A percentile compares a stretch with the other conserved stretches of the same genome.
Conservation (phyloP, 1,139 yeast species). For the Scheffersomyces stambukii region DNA sequence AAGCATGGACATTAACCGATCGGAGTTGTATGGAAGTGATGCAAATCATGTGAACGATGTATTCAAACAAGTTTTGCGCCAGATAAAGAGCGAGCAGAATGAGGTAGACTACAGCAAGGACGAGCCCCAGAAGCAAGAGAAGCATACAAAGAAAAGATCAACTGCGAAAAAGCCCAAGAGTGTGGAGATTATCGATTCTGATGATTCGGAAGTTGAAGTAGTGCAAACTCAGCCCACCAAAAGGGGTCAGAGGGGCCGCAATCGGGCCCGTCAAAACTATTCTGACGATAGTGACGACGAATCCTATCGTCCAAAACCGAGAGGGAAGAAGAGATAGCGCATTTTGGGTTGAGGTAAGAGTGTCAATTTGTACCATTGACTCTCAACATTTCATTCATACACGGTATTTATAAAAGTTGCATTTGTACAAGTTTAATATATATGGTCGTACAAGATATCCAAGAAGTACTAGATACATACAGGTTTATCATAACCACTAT, state of each 20-base stretch:
- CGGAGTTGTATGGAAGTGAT: conserved; percentile 27
- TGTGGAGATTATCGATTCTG: conserved; percentile 6
- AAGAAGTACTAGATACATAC: conserved; percentile 1
- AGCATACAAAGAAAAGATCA: conserved; percentile 1
- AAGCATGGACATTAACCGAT: conserved; percentile 35
- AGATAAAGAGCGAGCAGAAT: conserved; percentile 17
- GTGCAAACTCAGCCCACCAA: conserved; percentile 4
- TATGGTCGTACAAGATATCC: conserved; percentile 4
- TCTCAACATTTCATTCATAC: no score
- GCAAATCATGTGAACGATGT: conserved; percentile 23
- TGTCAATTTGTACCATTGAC: no score
- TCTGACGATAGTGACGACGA: conserved; percentile 5
- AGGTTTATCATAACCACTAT: conserved; percentile 2
- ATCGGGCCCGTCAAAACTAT: conserved; percentile 2
- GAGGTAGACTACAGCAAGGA: conserved; percentile 1
- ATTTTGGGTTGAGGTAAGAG: background rate
- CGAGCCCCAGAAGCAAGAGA: conserved; percentile 3
- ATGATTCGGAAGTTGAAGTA: conserved; percentile 11
- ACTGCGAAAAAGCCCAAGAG: conserved; percentile 3
- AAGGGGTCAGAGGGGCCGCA: conserved; percentile 1
- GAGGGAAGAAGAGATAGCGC: conserved; percentile 1
- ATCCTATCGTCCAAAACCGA: conserved; percentile 1
- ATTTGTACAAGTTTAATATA: no score
- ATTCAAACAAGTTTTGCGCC: conserved; percentile 25
- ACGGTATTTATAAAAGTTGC: background rate